phyloP scores from a whole-genome alignment of 306 rosid genomes.

The Clitoria ternatea region DNA sequence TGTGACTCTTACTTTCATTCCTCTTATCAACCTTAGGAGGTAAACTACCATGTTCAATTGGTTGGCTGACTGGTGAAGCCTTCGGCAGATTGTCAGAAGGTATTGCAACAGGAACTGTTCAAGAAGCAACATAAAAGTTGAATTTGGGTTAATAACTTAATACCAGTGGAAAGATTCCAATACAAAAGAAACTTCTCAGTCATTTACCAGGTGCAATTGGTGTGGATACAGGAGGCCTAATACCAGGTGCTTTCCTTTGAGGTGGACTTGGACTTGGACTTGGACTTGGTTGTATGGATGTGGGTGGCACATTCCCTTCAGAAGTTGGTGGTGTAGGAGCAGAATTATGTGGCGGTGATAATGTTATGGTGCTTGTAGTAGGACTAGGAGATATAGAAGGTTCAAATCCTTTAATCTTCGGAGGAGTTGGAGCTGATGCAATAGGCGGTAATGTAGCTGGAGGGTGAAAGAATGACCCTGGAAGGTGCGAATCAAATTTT shows the following conservation, averaged over 20 bases:
- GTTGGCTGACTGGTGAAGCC: constrained; percentile 46
- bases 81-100: constrained; percentile 41
- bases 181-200: not conserved
- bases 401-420: constrained; percentile 23
- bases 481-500: constrained; percentile 26
- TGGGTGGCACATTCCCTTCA: constrained; percentile 32
- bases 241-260: constrained; percentile 27
- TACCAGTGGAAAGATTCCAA: constrained; percentile 13
- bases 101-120: constrained; percentile 43
- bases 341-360: constrained; percentile 29
- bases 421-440: constrained; percentile 39
- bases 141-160: constrained; percentile 16
- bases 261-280: constrained; percentile 36
- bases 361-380: constrained; percentile 35
- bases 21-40: constrained; percentile 46
- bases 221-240: constrained; percentile 32
- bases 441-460: constrained; percentile 42
- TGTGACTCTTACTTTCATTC: constrained; percentile 32
- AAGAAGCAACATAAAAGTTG: constrained; percentile 5
- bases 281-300: constrained; percentile 28
- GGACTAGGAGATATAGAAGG: constrained; percentile 54
- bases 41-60: constrained; percentile 41
- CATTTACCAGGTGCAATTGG: constrained; percentile 61
- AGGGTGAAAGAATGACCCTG: constrained; percentile 51
- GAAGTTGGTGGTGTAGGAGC: constrained; percentile 41